phyloP scores from a whole-genome alignment of 148 eudicot species.

The Pouteria glomerata region DNA sequence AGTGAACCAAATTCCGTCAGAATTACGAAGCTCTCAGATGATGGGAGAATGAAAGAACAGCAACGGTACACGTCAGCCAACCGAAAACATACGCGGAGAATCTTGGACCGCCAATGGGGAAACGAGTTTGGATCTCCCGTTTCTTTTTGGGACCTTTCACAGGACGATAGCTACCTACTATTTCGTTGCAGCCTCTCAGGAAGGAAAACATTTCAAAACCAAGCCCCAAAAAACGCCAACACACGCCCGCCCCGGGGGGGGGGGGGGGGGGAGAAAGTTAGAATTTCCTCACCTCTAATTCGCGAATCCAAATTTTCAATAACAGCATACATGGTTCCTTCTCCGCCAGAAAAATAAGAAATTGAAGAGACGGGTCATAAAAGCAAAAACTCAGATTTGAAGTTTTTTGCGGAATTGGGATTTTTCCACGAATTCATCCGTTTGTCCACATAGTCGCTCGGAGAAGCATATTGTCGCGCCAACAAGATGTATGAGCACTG shows the following conservation, averaged over 20 bases:
- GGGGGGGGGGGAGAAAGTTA: too few relatives aligned
- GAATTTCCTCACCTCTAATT: constrained; percentile 9
- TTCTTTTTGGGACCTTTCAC: background rate
- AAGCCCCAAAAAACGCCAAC: too few relatives aligned
- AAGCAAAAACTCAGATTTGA: background rate
- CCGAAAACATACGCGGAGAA: background rate
- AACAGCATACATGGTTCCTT: background rate
- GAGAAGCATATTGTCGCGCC: background rate
- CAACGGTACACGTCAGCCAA: constrained; percentile 6
- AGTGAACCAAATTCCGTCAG: too few relatives aligned
- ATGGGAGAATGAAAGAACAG: background rate
- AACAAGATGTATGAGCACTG: background rate
- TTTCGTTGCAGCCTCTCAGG: background rate
- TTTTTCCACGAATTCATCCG: background rate
- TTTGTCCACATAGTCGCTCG: background rate
- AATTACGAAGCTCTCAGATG: too few relatives aligned
- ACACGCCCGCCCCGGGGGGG: too few relatives aligned
- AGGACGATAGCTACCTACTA: background rate
- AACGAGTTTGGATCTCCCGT: background rate
- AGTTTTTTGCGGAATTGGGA: background rate
- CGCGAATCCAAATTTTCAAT: background rate
- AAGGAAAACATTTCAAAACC: background rate
- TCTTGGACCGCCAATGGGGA: background rate
- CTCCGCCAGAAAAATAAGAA: background rate
- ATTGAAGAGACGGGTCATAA: background rate